These are phyloP conservation scores for Globisporangium barbulae DNA, from an alignment of 352 stramenopile species.

Conservation along the genomic window DNA sequence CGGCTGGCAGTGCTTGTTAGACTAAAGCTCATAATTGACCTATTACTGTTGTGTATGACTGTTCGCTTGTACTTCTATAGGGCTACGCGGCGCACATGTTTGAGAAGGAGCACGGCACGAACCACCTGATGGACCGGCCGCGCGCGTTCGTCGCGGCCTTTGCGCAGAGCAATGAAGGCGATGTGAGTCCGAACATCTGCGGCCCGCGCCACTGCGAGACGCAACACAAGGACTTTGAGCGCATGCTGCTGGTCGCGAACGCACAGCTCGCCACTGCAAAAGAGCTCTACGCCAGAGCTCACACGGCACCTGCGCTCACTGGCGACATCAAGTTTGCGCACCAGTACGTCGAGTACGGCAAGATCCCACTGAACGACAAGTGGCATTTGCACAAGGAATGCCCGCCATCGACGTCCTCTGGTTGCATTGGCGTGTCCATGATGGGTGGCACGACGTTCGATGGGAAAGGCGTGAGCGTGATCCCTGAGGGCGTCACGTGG, in stretches of 20 bases:
- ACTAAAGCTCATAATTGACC: not conserved
- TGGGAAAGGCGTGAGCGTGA: constrained; percentile 47
- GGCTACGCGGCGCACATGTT: constrained; percentile 89
- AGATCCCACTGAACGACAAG: constrained; percentile 50
- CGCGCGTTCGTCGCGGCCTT: constrained; percentile 91
- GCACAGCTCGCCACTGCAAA: constrained; percentile 65
- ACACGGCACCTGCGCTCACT: constrained; percentile 29
- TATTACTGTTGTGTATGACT: not conserved
- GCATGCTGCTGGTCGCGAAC: constrained; percentile 76
- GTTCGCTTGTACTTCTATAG: constrained; percentile 8
- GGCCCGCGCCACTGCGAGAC: constrained; percentile 59
- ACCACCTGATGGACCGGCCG: constrained; percentile 75
- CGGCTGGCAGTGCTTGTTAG: not conserved
- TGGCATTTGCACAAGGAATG: constrained; percentile 76
- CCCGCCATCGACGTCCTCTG: constrained; percentile 59
- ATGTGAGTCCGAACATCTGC: constrained; percentile 92
- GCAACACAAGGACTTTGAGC: constrained; percentile 76
- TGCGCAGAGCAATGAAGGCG: constrained; percentile 91
- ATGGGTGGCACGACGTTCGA: constrained; percentile 79
- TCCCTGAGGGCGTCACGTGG: constrained; percentile 74
- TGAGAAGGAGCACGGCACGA: constrained; percentile 79
- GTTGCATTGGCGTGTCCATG: constrained; percentile 84
- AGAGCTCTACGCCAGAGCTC: constrained; percentile 51
- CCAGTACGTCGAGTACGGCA: constrained; percentile 78
- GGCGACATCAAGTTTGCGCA: constrained; percentile 50